phyloP scores from a whole-genome alignment of 2,329 filamentous ascomycete genomes.

The Colletotrichum sp. region DNA sequence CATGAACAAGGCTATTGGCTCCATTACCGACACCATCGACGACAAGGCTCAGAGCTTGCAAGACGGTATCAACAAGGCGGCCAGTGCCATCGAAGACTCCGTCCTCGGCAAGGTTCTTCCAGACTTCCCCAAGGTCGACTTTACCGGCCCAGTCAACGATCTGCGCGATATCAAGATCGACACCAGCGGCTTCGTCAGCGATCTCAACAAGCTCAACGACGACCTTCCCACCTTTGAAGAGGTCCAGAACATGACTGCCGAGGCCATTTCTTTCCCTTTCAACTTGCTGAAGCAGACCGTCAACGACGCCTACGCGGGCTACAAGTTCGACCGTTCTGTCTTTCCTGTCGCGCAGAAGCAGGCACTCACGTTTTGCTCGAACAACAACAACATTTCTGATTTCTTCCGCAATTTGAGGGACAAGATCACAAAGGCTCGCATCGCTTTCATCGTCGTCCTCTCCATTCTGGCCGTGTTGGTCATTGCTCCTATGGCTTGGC shows the following conservation, averaged over 20 bases:
- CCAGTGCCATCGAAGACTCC: slow-evolving; percentile 42
- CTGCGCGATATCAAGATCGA: slow-evolving; percentile 74
- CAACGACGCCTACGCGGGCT: slow-evolving; percentile 73
- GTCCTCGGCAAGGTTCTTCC: slow-evolving; percentile 57
- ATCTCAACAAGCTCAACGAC: slow-evolving; percentile 74
- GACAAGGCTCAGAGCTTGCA: slow-evolving; percentile 55
- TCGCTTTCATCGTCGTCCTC: slow-evolving; percentile 78
- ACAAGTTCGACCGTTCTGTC: slow-evolving; percentile 76
- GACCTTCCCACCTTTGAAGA: slow-evolving; percentile 84
- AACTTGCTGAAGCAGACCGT: slow-evolving; percentile 77
- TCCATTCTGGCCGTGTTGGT: slow-evolving; percentile 72
- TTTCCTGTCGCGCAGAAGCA: slow-evolving; percentile 89
- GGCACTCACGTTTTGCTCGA: slow-evolving; percentile 84
- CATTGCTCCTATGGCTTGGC: slow-evolving; percentile 79
- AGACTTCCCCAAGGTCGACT: slow-evolving; percentile 60
- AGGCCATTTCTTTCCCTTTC: slow-evolving; percentile 80
- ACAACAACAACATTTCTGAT: slow-evolving; percentile 78
- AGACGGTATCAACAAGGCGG: slow-evolving; percentile 56
- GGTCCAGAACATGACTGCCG: slow-evolving; percentile 81
- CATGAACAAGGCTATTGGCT: slow-evolving; percentile 55
- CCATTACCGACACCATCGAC: slow-evolving; percentile 65
- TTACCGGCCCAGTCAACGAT: slow-evolving; percentile 67
- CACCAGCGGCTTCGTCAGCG: slow-evolving; percentile 69
- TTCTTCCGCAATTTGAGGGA: slow-evolving; percentile 81
- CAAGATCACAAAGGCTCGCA: slow-evolving; percentile 71